Base-by-base conservation (phyloP, 2,329 filamentous ascomycete genomes). In the Colletotrichum plurivorum region DNA sequence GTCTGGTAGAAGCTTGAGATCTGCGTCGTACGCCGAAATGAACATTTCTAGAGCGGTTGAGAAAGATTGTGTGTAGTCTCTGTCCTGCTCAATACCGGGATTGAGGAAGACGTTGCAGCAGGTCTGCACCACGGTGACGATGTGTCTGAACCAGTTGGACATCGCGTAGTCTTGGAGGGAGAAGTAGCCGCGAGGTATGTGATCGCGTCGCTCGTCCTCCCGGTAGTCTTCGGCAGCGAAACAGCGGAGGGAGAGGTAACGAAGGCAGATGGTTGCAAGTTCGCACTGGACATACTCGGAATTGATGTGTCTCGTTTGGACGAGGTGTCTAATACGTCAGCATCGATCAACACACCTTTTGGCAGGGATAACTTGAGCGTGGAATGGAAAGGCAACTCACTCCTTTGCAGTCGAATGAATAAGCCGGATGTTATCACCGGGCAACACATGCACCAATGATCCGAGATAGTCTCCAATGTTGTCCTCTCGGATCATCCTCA, bases 101-200 rank as follows among this genome's bases (percentile, higher is more conserved):
- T n/a, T 1, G 2, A 20, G 9, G 31, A 74, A 72, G 22, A 72
- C 39, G 1, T 36, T 13, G 6, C 61, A 43, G 20, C 70, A 71
- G 6, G 51, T 63, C 7, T 63, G 22, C 9, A 78, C 62, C 22
- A 78, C 53, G 0, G 57, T 71, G 5, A 73, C 57, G 10, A 82
- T 53, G 63, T 83, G 81, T 15, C 69, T 53, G 20, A 73, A 70
- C 81, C 80, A 83, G 31, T 78, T 72, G 1, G 80, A 73, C 5
- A 75, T 64, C 0, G 80, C 79, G 39, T 83, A 83, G 56, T 83
- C 81, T 16, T 80, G 78, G 51, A 83, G 79, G 0, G 76, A 73
- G 62, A 79, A 82, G 54, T 73, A 75, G 0, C 80, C 81, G 0
- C 70, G 16, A 3, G 60, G 55, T 8, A 73, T 73, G 18, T 67